Percentiles rank a stretch among this genome's conserved stretches.
These are phyloP conservation scores for Hyaloscypha hepaticicola DNA, from an alignment of 495 filamentous ascomycete species.

Conservation along the genomic window DNA sequence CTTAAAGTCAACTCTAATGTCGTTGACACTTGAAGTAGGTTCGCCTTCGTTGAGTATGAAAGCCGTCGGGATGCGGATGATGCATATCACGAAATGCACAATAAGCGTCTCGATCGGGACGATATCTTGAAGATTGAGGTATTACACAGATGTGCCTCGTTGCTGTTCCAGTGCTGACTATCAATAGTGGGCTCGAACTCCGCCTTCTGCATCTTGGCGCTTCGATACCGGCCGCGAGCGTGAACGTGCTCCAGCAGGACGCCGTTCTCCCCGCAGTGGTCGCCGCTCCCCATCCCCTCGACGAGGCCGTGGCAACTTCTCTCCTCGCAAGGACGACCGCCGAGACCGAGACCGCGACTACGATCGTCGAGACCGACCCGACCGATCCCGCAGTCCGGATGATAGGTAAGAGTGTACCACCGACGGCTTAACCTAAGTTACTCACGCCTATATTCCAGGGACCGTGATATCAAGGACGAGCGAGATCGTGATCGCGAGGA, in stretches of 20 bases:
- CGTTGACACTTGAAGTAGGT: slow-evolving; percentile 55
- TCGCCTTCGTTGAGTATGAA: slow-evolving; percentile 99
- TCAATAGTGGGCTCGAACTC: slow-evolving; percentile 91
- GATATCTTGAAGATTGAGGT: slow-evolving; percentile 98
- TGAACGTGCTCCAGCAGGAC: slow-evolving; percentile 56
- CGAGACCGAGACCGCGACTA: slow-evolving; percentile 82
- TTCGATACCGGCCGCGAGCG: slow-evolving; percentile 88
- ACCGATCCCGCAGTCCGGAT: slow-evolving; percentile 74
- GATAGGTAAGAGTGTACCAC: slow-evolving; percentile 54
- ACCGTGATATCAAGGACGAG: slow-evolving; percentile 27
- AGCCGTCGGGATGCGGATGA: slow-evolving; percentile 98
- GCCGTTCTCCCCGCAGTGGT: slow-evolving; percentile 77
- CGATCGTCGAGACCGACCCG: slow-evolving; percentile 65
- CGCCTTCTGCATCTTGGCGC: slow-evolving; percentile 96
- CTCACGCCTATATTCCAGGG: slow-evolving; percentile 17
- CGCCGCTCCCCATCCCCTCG: slow-evolving; percentile 71
- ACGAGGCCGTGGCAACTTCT: slow-evolving; percentile 68
- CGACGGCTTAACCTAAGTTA: not conserved
- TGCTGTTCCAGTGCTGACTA: not conserved
- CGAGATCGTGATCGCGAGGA: slow-evolving; percentile 60
- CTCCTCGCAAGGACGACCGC: slow-evolving; percentile 88
- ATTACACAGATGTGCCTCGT: slow-evolving; percentile 28
- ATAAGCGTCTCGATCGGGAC: slow-evolving; percentile 95
- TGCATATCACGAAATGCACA: slow-evolving; percentile 99
- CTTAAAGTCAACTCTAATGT: slow-evolving; percentile 31